A percentile compares a stretch with the other conserved stretches of the same genome.
These are phyloP conservation scores for Periconia macrospinosa DNA, from an alignment of 2,329 filamentous ascomycete species.

Conservation along the genomic window DNA sequence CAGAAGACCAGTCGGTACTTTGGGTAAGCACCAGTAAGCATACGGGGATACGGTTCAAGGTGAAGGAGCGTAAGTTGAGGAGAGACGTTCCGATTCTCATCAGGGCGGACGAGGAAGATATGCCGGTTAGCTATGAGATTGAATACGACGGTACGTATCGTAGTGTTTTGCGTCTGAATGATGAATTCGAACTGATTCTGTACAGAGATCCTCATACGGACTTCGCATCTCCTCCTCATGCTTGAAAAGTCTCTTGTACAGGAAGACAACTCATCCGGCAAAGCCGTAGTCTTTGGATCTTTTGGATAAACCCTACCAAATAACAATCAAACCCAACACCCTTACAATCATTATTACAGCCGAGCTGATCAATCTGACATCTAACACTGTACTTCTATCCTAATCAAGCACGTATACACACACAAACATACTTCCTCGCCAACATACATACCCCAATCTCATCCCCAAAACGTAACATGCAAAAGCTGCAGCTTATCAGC, in stretches of 20 bases:
- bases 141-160: slow-evolving; percentile 67
- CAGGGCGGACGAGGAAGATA: slow-evolving; percentile 64
- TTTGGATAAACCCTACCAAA: slow-evolving; percentile 28
- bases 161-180: neutral
- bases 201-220: slow-evolving; percentile 36
- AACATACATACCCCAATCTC: too few species aligned
- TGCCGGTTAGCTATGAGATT: slow-evolving; percentile 69
- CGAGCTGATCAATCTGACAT: too few species aligned
- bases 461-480: too few species aligned
- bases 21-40: slow-evolving; percentile 68
- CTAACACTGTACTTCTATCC: too few species aligned
- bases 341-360: too few species aligned
- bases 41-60: slow-evolving; percentile 70
- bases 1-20: slow-evolving; percentile 50
- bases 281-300: slow-evolving; percentile 67
- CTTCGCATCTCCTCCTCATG: slow-evolving; percentile 43
- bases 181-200: neutral
- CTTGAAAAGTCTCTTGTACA: slow-evolving; percentile 67
- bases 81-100: slow-evolving; percentile 58
- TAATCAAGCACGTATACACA: too few species aligned
- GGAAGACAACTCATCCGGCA: slow-evolving; percentile 62
- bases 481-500: neutral
- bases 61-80: slow-evolving; percentile 56
- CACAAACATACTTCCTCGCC: too few species aligned
- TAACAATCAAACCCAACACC: neutral